Evolutionary conservation across 2,329 filamentous ascomycete species (phyloP), one percentile per base, ranked within the genome.

Genomic region (Daldinia sp.): DNA sequence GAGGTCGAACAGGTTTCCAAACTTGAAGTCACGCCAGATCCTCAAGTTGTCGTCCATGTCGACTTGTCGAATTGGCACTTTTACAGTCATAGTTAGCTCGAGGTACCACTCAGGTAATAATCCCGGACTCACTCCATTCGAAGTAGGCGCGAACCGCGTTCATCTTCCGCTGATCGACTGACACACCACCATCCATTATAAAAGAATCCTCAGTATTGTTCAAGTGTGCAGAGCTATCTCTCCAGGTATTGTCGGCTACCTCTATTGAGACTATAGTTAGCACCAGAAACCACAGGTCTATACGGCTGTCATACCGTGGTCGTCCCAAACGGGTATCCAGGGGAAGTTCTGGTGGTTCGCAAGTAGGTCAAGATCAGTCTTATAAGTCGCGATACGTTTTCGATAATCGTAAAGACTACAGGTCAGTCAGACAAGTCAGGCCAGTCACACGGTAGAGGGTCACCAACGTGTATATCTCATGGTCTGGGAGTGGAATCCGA

Each of bases 101-200:
- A 10, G 13, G n/a, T 1, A 32, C 19, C 2, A 9, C 47, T 69
- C 51, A 55, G 61, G 45, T 4, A 66, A 64, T 35, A 21, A 15
- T 45, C 43, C 68, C 37, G 77, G 81, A 82, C 17, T 81, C 81
- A 83, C 84, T 84, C 85, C 86, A 88, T 73, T 90, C 87, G 63
- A 90, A 90, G 71, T 90, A 90, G 1, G 89, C 87, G 30, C 89
- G 81, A 0, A 91, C 88, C 2, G 88, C 89, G 58, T 91, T 90
- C 80, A 90, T 87, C 78, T 91, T 92, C 64, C 88, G 83, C 71
- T 89, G 85, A 66, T 91, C 88, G 25, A 90, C 85, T n/a, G 82
- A 85, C 5, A 91, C 81, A n/a, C 81, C 81, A 8, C 83, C 83
- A 55, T 86, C 83, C 53, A 81, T 77, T 49, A 87, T 74, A 75